phyloP scores from a whole-genome alignment of 1,284 basidiomycete genomes.

The Fomitopsis schrenkii region DNA sequence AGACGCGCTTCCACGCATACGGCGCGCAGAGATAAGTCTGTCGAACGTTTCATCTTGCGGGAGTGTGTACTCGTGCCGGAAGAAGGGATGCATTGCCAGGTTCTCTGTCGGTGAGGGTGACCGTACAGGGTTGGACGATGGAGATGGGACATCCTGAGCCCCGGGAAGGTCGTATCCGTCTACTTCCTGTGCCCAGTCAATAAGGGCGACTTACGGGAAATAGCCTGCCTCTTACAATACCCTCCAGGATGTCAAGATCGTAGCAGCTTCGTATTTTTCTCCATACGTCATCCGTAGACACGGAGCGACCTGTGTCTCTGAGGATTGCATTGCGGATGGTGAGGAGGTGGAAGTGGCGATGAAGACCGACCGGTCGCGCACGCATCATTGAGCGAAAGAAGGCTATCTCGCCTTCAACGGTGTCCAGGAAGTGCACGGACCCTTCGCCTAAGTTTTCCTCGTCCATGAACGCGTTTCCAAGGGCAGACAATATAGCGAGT shows the following conservation, averaged over 20 bases:
- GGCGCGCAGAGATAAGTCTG: conserved; percentile 51
- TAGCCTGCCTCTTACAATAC: conserved; percentile 45
- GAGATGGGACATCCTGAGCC: conserved; percentile 42
- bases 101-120: conserved; percentile 67
- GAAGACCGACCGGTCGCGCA: conserved; percentile 71
- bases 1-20: conserved; percentile 58
- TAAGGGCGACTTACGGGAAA: conserved; percentile 1
- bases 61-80: conserved; percentile 62
- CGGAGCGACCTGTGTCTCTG: conserved; percentile 61
- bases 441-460: conserved; percentile 7
- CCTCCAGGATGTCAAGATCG: conserved; percentile 74
- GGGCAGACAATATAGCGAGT: not conserved
- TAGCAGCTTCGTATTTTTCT: conserved; percentile 68
- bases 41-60: conserved; percentile 59
- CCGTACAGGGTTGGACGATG: conserved; percentile 33
- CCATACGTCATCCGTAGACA: conserved; percentile 70
- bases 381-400: conserved; percentile 78
- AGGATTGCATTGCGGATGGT: conserved; percentile 68
- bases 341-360: conserved; percentile 76
- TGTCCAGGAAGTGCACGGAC: conserved; percentile 45
- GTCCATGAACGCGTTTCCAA: conserved; percentile 6
- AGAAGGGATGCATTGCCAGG: conserved; percentile 62
- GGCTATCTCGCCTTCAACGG: conserved; percentile 74
- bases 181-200: conserved; percentile 41
- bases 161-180: conserved; percentile 54